A percentile compares a stretch with the other conserved stretches of the same genome.
These are phyloP conservation scores for Hawksworthiomyces lignivorus DNA, from an alignment of 2,329 filamentous ascomycete genomes.

Conservation along the genomic window DNA sequence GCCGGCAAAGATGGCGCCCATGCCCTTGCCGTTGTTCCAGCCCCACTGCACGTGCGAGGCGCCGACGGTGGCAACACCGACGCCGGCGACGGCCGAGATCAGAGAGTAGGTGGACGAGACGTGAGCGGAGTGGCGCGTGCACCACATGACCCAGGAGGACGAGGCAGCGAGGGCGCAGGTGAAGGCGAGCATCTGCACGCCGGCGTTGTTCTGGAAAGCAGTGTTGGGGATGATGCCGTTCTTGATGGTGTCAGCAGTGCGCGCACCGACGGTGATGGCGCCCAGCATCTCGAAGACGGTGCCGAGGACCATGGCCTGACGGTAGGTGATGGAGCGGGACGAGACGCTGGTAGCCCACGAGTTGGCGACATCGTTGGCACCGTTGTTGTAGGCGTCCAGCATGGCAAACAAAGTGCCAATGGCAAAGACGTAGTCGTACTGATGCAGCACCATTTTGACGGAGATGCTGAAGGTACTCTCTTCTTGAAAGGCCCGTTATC, in stretches of 20 bases:
- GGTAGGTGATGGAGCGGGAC: constrained; percentile 65
- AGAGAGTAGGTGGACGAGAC: constrained; percentile 68
- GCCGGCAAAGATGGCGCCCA: constrained; percentile 65
- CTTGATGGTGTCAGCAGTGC: constrained; percentile 72
- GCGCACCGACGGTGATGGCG: constrained; percentile 58
- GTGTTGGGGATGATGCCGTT: constrained; percentile 61
- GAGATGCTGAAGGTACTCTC: too few relatives aligned
- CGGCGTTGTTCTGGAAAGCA: constrained; percentile 53
- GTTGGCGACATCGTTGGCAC: constrained; percentile 80
- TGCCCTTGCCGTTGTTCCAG: constrained; percentile 60
- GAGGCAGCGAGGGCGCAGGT: constrained; percentile 57
- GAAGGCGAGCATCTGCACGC: constrained; percentile 62
- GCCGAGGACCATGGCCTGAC: constrained; percentile 60
- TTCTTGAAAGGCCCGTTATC: too few relatives aligned
- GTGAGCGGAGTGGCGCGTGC: constrained; percentile 64
- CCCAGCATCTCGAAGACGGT: constrained; percentile 62
- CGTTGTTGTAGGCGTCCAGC: constrained; percentile 72
- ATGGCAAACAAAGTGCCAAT: constrained; percentile 70
- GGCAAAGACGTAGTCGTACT: constrained; percentile 66
- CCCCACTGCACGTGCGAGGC: constrained; percentile 58
- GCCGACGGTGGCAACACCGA: constrained; percentile 60
- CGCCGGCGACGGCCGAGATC: constrained; percentile 60
- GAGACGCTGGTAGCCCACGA: constrained; percentile 76
- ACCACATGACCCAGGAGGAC: constrained; percentile 73
- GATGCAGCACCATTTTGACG: constrained; percentile 43